Evolutionary conservation across 306 rosid genomes (phyloP).

Genomic region (Trifolium subterraneum): DNA sequence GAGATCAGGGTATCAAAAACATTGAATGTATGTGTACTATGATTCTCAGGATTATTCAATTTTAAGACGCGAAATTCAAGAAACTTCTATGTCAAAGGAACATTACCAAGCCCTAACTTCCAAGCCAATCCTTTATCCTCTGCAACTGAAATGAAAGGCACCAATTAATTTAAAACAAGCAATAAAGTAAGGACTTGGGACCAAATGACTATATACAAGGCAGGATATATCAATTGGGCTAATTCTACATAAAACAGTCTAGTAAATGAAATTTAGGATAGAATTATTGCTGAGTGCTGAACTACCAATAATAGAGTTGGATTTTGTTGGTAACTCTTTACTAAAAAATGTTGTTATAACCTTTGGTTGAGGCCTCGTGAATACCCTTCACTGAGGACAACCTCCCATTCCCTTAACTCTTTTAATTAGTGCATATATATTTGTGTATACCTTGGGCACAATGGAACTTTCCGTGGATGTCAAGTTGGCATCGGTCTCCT

Average conservation of each 20-base stretch:
- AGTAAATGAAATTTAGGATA: not conserved
- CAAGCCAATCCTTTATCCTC: slow-evolving; percentile 5
- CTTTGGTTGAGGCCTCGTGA: not conserved
- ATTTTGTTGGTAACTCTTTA: not conserved
- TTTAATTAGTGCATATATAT: not conserved
- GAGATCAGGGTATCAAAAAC: not conserved
- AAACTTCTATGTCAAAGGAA: not conserved
- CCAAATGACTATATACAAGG: not conserved
- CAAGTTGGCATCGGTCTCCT: slow-evolving; percentile 37
- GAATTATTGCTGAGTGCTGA: not conserved
- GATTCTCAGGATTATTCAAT: not conserved
- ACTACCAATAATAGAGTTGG: not conserved
- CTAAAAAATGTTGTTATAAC: not conserved
- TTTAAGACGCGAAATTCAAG: not conserved
- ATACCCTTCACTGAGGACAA: not conserved
- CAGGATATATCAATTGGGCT: not conserved
- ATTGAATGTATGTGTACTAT: not conserved
- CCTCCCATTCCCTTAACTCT: not conserved
- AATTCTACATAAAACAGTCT: slow-evolving; percentile 10
- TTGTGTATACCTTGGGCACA: slow-evolving; percentile 40
- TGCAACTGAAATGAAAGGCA: slow-evolving; percentile 12
- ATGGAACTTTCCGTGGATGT: not conserved
- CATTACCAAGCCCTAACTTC: slow-evolving; percentile 43
- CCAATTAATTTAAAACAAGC: not conserved
- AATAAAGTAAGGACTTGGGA: not conserved